These are phyloP conservation scores for Fusarium torulosum DNA, from an alignment of 2,329 filamentous ascomycete species.

Conservation along the genomic window DNA sequence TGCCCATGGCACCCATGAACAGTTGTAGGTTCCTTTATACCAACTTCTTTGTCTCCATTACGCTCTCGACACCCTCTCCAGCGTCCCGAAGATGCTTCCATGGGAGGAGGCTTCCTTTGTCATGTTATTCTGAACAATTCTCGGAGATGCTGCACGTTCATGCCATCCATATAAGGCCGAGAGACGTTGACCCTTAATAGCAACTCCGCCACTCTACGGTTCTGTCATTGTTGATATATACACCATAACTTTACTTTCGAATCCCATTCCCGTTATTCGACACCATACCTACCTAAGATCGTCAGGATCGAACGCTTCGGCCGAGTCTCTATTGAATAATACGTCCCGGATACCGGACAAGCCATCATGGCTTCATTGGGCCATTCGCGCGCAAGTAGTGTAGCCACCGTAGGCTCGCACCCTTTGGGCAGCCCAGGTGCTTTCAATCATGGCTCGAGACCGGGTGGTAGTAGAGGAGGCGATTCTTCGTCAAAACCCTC, in stretches of 20 bases:
- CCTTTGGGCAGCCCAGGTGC: slow-evolving; percentile 51
- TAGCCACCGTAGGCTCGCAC: slow-evolving; percentile 46
- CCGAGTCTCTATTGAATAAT: slow-evolving; percentile 32
- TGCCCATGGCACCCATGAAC: slow-evolving; percentile 26
- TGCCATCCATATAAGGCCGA: slow-evolving; percentile 20
- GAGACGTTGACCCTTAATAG: slow-evolving; percentile 37
- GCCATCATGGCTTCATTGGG: slow-evolving; percentile 47
- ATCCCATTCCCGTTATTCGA: slow-evolving; percentile 3
- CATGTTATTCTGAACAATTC: slow-evolving; percentile 19
- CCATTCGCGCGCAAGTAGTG: slow-evolving; percentile 46
- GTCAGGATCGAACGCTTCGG: slow-evolving; percentile 6
- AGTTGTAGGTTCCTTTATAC: slow-evolving; percentile 34
- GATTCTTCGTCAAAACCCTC: slow-evolving; percentile 50
- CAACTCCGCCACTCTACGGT: slow-evolving; percentile 38
- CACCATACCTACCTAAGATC: slow-evolving; percentile 3
- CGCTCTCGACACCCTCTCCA: background rate
- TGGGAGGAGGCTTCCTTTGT: slow-evolving; percentile 23
- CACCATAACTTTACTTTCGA: slow-evolving; percentile 9
- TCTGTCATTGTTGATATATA: slow-evolving; percentile 27
- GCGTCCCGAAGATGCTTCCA: slow-evolving; percentile 24
- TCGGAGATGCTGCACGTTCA: slow-evolving; percentile 32
- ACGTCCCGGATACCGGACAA: slow-evolving; percentile 7
- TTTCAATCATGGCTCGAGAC: slow-evolving; percentile 49
- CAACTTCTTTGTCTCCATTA: slow-evolving; percentile 26
- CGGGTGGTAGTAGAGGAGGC: slow-evolving; percentile 48